Base-by-base conservation (phyloP, 2,329 filamentous ascomycete species). In the Monosporascus sp. region DNA sequence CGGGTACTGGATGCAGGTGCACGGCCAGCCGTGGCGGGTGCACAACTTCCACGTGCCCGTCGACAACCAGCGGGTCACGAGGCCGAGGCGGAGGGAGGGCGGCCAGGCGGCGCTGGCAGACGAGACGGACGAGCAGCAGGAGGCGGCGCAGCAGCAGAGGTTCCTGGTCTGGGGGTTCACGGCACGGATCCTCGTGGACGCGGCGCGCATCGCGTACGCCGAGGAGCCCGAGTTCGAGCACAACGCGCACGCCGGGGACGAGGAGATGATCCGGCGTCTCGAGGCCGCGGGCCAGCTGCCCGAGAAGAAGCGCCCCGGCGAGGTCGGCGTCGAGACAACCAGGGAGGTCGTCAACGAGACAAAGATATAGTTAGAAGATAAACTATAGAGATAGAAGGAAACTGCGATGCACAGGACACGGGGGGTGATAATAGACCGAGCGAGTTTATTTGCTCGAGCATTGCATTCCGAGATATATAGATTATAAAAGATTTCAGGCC, bases 131-230 rank as follows among this genome's bases (percentile, higher is more conserved):
- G 58, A 67, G 56, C 61, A 81, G 53, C 74, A 79, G 58, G 75
- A 74, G 46, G 66, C 4, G 75, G 75, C 3, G 65, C 69, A 9
- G 60, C 78, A 9, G 45, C 73, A 73, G 43, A 77, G 88, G 38
- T 96, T 94, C 72, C 85, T 88, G 61, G 91, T 97, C 5, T 97
- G 92, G 81, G 93, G 93, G 17, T 93, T 97, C 90, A 97, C 93
- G 51, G 93, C 91, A 3, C 78, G 91, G 50, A 93, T 97, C 52
- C 70, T 97, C 52, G 89, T 97, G 5, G 93, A 97, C 72, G 87
- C 88, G 5, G 92, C 93, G 37, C 78, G 89, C 57, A 79, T 96
- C 19, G 93, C 92, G 20, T 97, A 94, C 68, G 87, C 74, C 2
- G 81, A 88, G 72, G 84, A 89, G 66, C 93, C 93, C 4, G 87